Conservation (phyloP, 768 basidiomycete species). For the Leucocoprinus leucothites region DNA sequence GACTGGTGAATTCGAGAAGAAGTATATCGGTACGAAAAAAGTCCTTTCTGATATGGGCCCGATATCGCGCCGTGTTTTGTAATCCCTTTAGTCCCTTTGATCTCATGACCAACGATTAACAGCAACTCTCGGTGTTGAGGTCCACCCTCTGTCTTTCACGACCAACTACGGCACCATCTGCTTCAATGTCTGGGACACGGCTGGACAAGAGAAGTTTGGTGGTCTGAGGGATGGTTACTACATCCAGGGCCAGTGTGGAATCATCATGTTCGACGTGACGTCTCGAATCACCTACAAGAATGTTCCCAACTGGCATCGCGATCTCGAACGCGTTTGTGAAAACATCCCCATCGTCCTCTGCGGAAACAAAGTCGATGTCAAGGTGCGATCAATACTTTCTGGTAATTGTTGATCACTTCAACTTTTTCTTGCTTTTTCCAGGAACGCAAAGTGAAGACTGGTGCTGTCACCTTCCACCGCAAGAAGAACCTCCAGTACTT, state of each 20-base stretch:
- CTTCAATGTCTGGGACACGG: constrained; percentile 99
- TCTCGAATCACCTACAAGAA: constrained; percentile 99
- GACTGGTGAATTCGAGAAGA: constrained; percentile 99
- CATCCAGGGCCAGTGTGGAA: constrained; percentile 98
- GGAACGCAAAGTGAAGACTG: constrained; percentile 99
- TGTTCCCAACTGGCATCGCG: constrained; percentile 99
- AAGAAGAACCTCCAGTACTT: constrained; percentile 99
- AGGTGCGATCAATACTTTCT: constrained; percentile 49
- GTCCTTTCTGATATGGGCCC: constrained; percentile 15
- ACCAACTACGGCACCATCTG: constrained; percentile 99
- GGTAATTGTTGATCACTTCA: constrained; percentile 10
- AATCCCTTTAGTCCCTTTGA: constrained; percentile 5
- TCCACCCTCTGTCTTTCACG: constrained; percentile 92
- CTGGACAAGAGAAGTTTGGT: constrained; percentile 99
- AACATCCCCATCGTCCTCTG: constrained; percentile 99
- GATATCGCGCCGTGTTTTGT: background rate
- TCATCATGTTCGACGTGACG: constrained; percentile 99
- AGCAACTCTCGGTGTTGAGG: constrained; percentile 99
- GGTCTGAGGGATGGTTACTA: constrained; percentile 96
- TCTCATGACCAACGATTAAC: constrained; percentile 18
- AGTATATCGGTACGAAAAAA: constrained; percentile 83
- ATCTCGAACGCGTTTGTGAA: constrained; percentile 99
- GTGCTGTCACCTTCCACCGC: constrained; percentile 97
- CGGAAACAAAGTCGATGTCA: constrained; percentile 99
- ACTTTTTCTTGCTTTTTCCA: constrained; percentile 28